Percentiles rank a stretch among this genome's conserved stretches.
These are phyloP conservation scores for Talaromyces marneffei DNA, from an alignment of 2,329 filamentous ascomycete species.

Conservation along the genomic window DNA sequence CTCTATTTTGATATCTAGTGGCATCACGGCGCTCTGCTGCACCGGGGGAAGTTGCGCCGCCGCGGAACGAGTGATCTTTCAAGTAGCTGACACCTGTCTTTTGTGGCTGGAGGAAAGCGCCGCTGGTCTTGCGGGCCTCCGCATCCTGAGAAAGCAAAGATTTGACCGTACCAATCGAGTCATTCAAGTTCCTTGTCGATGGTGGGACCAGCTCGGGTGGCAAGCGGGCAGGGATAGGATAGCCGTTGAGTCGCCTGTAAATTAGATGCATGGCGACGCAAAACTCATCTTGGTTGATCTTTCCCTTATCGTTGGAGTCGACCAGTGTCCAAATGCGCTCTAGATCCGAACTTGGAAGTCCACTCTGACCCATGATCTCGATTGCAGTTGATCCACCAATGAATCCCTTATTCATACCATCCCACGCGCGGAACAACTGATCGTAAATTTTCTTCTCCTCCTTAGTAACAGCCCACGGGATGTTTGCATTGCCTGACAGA, in stretches of 20 bases:
- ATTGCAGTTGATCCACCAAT: conserved; percentile 90
- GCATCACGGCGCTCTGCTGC: conserved; percentile 74
- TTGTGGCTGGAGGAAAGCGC: conserved; percentile 84
- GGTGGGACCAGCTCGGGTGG: conserved; percentile 91
- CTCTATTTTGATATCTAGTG: conserved; percentile 94
- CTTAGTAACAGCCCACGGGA: conserved; percentile 98
- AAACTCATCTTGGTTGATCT: conserved; percentile 93
- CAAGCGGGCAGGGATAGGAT: conserved; percentile 79
- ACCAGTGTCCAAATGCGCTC: conserved; percentile 93
- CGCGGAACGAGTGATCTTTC: conserved; percentile 87
- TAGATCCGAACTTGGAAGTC: conserved; percentile 80
- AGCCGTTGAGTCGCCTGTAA: conserved; percentile 93
- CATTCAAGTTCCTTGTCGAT: conserved; percentile 86
- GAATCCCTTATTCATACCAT: conserved; percentile 86
- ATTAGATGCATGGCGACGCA: conserved; percentile 99
- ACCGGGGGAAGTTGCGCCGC: conserved; percentile 52
- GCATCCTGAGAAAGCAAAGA: conserved; percentile 84
- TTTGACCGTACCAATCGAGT: conserved; percentile 90
- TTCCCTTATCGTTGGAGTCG: conserved; percentile 88
- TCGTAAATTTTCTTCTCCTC: conserved; percentile 98
- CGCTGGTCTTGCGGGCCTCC: conserved; percentile 79
- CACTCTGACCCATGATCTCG: conserved; percentile 95
- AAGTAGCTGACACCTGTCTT: conserved; percentile 98
- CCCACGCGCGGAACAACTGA: conserved; percentile 90
- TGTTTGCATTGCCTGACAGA: conserved; percentile 85